Base-by-base conservation (phyloP, 495 filamentous ascomycete genomes). In the Penicillium maclennaniae region DNA sequence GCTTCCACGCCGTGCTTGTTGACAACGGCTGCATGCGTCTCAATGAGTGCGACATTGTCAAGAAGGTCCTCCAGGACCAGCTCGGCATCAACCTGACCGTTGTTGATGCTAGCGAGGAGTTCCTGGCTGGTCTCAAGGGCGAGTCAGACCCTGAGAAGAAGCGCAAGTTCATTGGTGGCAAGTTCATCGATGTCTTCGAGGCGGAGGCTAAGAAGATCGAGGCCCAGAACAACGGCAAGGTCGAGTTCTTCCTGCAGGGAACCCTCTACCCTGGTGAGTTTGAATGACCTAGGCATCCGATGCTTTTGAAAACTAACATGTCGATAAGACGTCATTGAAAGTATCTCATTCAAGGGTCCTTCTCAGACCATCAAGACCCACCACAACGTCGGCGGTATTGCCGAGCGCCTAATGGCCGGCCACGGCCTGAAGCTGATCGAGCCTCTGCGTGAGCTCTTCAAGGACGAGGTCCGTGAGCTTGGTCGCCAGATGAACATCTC, bases 1-100 rank as follows among this genome's bases (percentile, higher is more conserved):
- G 92, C 9, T 97, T 96, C 73, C 83, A 95, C 55, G 91, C 92
- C 37, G 83, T 98, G 0, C 79, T 96, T 0, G 84, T 97, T 16
- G 83, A 98, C 72, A 96, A 89, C 54, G 91, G 91, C 14, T 79
- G 91, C 46, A 86, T 98, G 83, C 83, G 93, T 37, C 76, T 92
- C 36, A 83, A 95, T 58, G 93, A 98, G 71, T 91, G 86, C 57
- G 72, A 84, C 57, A 72, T 80, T 57, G 93, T 96, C 36, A 80
- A 95, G 60, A 72, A 91, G 67, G 87, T 82, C 0, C 77, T 98
- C 16, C 76, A 76, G 0, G 63, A 91, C 62, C 81, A 91, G 38
- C 78, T 98, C 1, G 89, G 89, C 14, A 95, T 98, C 63, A 90
- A 95, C 66, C 75, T 98, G 14, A 95, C 89, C 0, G 87, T 98